Evolutionary conservation across 805 yeast species (phyloP).

Genomic region (Saccharomycopsis vini): DNA sequence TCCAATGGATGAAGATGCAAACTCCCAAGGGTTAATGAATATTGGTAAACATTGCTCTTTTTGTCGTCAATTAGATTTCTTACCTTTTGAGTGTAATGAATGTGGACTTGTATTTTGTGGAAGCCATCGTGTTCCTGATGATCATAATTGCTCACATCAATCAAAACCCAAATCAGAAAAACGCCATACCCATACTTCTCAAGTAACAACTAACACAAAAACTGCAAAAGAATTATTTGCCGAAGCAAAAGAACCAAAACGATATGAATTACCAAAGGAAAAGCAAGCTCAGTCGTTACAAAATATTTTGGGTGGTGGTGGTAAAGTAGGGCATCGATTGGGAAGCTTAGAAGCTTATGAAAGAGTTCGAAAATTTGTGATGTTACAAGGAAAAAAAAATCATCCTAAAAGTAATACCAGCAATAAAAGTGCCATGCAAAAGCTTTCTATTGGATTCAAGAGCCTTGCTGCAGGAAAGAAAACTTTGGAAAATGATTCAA

Average conservation of each 20-base stretch:
- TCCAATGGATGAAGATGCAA: too few relatives aligned
- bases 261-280: constrained; percentile 5
- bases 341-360: constrained; percentile 10
- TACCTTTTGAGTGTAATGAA: constrained; percentile 47
- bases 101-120: constrained; percentile 40
- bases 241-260: constrained; percentile 25
- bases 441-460: not conserved
- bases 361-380: constrained; percentile 21
- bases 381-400: constrained; percentile 4
- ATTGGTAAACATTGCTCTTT: constrained; percentile 49
- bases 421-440: not conserved
- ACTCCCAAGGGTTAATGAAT: constrained; percentile 32
- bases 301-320: too few relatives aligned
- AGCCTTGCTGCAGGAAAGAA: too few relatives aligned
- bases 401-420: not conserved
- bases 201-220: constrained; percentile 1
- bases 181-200: not conserved
- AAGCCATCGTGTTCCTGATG: constrained; percentile 34
- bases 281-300: not conserved
- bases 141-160: constrained; percentile 28
- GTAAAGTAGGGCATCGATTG: too few relatives aligned
- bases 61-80: constrained; percentile 47
- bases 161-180: constrained; percentile 10
- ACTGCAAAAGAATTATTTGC: constrained; percentile 44
- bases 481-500: not conserved